Conservation (phyloP, 805 yeast genomes). For the Clavispora vitiphila region DNA sequence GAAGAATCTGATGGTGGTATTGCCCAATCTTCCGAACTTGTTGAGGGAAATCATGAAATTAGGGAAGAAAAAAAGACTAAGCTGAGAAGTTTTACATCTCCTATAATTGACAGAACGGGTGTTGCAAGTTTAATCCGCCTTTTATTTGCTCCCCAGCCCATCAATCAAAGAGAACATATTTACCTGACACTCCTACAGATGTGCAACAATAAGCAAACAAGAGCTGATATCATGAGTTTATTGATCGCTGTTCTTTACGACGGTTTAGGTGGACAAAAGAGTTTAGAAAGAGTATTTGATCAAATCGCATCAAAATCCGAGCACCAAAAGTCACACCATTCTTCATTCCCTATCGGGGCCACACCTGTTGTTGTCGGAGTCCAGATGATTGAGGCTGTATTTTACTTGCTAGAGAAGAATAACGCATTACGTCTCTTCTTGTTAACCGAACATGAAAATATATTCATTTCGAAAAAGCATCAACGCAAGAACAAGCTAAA, state of each 20-base stretch:
- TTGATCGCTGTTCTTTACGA: constrained; percentile 69
- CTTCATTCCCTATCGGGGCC: constrained; percentile 47
- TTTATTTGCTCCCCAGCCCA: constrained; percentile 67
- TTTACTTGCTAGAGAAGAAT: constrained; percentile 62
- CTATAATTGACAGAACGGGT: constrained; percentile 72
- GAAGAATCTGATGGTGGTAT: constrained; percentile 1
- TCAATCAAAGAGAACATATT: constrained; percentile 55
- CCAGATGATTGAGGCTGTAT: constrained; percentile 72
- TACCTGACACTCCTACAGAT: constrained; percentile 62
- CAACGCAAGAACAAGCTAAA: constrained; percentile 29
- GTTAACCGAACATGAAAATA: constrained; percentile 64
- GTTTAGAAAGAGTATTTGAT: constrained; percentile 58
- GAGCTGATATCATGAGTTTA: constrained; percentile 68
- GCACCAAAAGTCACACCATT: not conserved
- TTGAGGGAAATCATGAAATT: constrained; percentile 4
- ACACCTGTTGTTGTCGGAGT: constrained; percentile 69
- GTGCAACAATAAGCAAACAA: constrained; percentile 72
- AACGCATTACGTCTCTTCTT: constrained; percentile 68
- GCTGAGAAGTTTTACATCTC: constrained; percentile 29
- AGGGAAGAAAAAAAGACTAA: constrained; percentile 15
- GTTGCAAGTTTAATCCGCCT: constrained; percentile 67
- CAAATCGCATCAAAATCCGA: constrained; percentile 50
- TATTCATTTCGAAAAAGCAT: constrained; percentile 30
- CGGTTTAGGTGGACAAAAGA: constrained; percentile 56
- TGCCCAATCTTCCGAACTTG: constrained; percentile 4